Evolutionary conservation across 345 rosid genomes (phyloP), one percentile per base, ranked within the genome.

Genomic region (Carallia brachiata): DNA sequence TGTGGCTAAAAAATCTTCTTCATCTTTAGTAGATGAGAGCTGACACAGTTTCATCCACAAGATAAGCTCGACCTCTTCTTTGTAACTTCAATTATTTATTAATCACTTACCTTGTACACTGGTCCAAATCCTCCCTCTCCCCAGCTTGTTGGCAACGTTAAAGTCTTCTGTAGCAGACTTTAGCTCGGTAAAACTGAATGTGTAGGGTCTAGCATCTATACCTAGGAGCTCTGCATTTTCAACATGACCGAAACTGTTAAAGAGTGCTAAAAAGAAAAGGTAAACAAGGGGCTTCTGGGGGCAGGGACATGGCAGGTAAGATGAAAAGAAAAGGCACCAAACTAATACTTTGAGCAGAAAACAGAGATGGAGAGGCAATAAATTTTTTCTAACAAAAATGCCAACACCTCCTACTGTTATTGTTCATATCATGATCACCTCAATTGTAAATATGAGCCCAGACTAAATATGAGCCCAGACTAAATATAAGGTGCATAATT

Each of bases 91-190:
- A 23, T 12, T 0, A 55, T 7, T 7, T 23, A 55, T 55, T 36
- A 50, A 53, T 6, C 7, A 54, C 71, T 8, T 75, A 86, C 97
- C 96, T 80, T 83, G 27, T 67, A 92, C 65, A 89, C 89, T 1
- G 96, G 88, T 73, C 97, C 93, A 69, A 86, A 91, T 61, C 97
- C 95, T 76, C 95, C 96, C 81, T 92, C 96, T 73, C 93, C 93
- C 96, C 55, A 88, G 90, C 74, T 89, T 89, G 79, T 89, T 83
- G 58, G 84, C 67, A 48, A 80, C 76, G 78, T 70, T 81, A 63
- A 90, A 90, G 70, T 84, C 90, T 37, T 88, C 83, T 31, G 92
- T 88, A 28, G 90, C 92, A 71, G 81, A 54, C 81, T 69, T 88
- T 60, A 90, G 85, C 71, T 87, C 88, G 2, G 82, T 74, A 78